Conservation (phyloP, 2,329 filamentous ascomycete species). For the Leptographium wingfieldii region DNA sequence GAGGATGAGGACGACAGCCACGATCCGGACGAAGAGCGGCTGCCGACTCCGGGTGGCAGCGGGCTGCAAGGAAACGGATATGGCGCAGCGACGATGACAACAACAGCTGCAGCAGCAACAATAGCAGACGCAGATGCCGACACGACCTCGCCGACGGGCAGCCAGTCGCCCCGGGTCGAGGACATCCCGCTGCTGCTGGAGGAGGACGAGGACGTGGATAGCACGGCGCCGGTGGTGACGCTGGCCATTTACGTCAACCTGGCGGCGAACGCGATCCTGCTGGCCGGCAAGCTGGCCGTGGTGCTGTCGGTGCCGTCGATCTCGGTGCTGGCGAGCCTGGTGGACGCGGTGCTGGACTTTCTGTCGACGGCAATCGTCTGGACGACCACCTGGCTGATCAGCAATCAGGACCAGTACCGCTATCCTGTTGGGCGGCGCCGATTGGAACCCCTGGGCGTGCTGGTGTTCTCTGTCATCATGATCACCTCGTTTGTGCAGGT, state of each 20-base stretch:
- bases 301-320: slow-evolving; percentile 68
- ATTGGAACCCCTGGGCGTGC: slow-evolving; percentile 66
- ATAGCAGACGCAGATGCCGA: not conserved
- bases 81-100: not conserved
- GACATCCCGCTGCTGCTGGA: slow-evolving; percentile 50
- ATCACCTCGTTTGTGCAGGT: slow-evolving; percentile 76
- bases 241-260: slow-evolving; percentile 82
- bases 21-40: slow-evolving; percentile 27
- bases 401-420: slow-evolving; percentile 57
- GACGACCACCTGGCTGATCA: slow-evolving; percentile 63
- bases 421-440: slow-evolving; percentile 70
- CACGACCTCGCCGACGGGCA: slow-evolving; percentile 7
- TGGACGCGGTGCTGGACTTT: slow-evolving; percentile 71
- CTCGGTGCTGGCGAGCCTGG: slow-evolving; percentile 66
- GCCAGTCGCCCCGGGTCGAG: slow-evolving; percentile 24
- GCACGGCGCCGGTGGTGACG: slow-evolving; percentile 63
- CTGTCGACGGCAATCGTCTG: slow-evolving; percentile 72
- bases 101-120: not conserved
- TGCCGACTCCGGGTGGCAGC: slow-evolving; percentile 14
- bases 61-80: not conserved
- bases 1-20: slow-evolving; percentile 28
- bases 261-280: slow-evolving; percentile 60
- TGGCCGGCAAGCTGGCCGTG: slow-evolving; percentile 65
- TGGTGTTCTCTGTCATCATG: slow-evolving; percentile 79
- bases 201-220: slow-evolving; percentile 60